Base-by-base conservation (phyloP, 768 basidiomycete species). In the Psilocybe cyanescens region DNA sequence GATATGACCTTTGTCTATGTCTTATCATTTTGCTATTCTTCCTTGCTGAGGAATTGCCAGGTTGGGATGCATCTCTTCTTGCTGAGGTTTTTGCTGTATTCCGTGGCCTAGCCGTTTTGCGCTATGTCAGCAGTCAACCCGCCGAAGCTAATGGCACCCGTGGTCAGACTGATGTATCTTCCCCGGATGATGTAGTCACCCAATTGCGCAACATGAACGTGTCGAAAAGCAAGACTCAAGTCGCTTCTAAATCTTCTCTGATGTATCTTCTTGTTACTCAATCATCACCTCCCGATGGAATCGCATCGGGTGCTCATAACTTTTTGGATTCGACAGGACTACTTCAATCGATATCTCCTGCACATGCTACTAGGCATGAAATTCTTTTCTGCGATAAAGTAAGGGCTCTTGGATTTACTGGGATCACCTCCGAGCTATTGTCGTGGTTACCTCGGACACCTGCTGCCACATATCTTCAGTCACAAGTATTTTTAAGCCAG, bases 361-460 rank as follows among this genome's bases (percentile, higher is more conserved):
- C 91, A 0, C 81, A 84, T 63, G 86, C 87, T 9, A 87, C 88
- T 6, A 77, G 83, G 65, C 81, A 79, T 50, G 95, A 97, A 72
- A 84, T 90, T 31, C 67, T 83, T 47, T 88, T 95, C 67, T 92
- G 90, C 68, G 87, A 94, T 63, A 76, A 79, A 30, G 80, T 97
- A 48, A 81, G 91, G 39, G 71, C 76, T 1, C 76, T 91, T 55
- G 89, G 88, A 14, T 88, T 90, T 67, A 78, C 81, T 59, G 80
- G 84, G 60, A 78, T 84, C 37, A 81, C 91, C 1, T 75, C 82
- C 53, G 88, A 90, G 62, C 77, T 92, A 58, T 75, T 93, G 49
- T 85, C 86, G 24, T 91, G 91, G 86, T 82, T 95, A 29, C 94
- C 95, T 9, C 78, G 88, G 50, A 90, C 90, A 14, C 86, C 94